Conservation (phyloP, 2,329 filamentous ascomycete species). For the Fusarium beomiforme region DNA sequence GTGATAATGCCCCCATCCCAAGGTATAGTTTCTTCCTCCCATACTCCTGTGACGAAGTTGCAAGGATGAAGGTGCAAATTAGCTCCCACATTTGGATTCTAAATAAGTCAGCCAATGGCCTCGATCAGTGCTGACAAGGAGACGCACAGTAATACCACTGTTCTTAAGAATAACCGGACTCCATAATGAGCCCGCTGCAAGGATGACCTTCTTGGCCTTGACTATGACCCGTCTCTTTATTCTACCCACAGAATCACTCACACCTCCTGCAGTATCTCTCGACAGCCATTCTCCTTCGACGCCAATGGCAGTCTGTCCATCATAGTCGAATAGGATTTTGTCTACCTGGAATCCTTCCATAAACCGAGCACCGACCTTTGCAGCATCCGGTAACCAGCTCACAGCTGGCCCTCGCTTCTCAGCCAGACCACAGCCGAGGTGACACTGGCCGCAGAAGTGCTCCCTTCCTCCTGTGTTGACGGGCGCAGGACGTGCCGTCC, state of each 20-base stretch:
- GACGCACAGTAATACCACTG: constrained; percentile 75
- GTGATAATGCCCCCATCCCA: constrained; percentile 85
- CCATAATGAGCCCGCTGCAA: constrained; percentile 80
- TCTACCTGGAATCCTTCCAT: constrained; percentile 84
- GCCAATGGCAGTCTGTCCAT: constrained; percentile 70
- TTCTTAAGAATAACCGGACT: constrained; percentile 80
- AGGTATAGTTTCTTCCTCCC: constrained; percentile 74
- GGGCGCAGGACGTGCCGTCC: constrained; percentile 73
- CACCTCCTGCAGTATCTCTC: constrained; percentile 69
- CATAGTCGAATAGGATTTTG: constrained; percentile 73
- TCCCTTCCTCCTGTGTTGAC: constrained; percentile 80
- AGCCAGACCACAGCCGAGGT: constrained; percentile 69
- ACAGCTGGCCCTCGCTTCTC: constrained; percentile 84
- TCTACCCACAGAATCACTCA: constrained; percentile 61
- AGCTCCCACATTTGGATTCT: constrained; percentile 82
- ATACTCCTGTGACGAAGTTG: constrained; percentile 67
- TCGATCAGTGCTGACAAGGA: background rate
- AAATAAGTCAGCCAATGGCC: constrained; percentile 35
- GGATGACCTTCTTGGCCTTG: constrained; percentile 81
- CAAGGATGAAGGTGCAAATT: constrained; percentile 87
- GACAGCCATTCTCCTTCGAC: constrained; percentile 80
- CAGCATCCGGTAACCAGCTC: constrained; percentile 83
- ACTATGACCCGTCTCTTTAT: constrained; percentile 71
- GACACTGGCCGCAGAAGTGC: constrained; percentile 78
- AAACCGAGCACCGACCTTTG: constrained; percentile 79